Percentiles rank a stretch among this genome's conserved stretches.
Conservation (phyloP, 1,284 basidiomycete species). For the Veloboletus limbatus region DNA sequence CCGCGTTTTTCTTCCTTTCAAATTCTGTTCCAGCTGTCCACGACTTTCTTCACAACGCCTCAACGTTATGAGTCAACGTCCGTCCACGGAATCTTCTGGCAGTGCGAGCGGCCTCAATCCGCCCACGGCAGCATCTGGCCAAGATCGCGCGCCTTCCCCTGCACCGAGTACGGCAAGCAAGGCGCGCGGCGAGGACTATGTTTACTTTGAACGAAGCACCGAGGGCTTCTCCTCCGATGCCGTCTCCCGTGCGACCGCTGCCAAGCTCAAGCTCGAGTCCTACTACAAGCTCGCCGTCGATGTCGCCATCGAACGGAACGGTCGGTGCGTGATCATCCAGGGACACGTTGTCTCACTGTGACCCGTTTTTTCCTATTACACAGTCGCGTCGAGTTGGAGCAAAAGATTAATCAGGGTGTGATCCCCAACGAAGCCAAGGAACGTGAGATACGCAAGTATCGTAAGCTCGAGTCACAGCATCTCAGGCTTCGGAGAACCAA, state of each 20-base stretch:
- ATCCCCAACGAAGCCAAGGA: conserved; percentile 84
- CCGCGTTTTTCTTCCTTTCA: conserved; percentile 4
- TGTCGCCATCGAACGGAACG: conserved; percentile 76
- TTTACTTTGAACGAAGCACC: conserved; percentile 93
- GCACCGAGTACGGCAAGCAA: conserved; percentile 31
- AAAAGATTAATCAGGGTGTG: conserved; percentile 75
- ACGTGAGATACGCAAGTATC: conserved; percentile 87
- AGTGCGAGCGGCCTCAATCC: conserved; percentile 19
- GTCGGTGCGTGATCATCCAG: conserved; percentile 36
- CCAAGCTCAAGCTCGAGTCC: conserved; percentile 96
- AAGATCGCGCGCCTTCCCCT: conserved; percentile 32
- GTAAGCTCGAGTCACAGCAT: conserved; percentile 89
- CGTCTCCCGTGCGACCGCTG: conserved; percentile 89
- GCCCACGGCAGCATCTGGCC: conserved; percentile 13
- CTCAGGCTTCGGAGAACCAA: conserved; percentile 89
- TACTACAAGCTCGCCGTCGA: conserved; percentile 96
- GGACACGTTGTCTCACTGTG: conserved; percentile 9
- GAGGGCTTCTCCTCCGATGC: conserved; percentile 84
- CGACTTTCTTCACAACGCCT: conserved; percentile 14
- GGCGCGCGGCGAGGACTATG: conserved; percentile 61
- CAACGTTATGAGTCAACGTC: conserved; percentile 31
- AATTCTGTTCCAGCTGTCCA: background rate
- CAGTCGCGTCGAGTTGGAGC: conserved; percentile 92
- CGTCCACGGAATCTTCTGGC: conserved; percentile 27
- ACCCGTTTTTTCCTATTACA: conserved; percentile 5